phyloP scores from a whole-genome alignment of 257 asterid species.

The Fraxinus anomala region DNA sequence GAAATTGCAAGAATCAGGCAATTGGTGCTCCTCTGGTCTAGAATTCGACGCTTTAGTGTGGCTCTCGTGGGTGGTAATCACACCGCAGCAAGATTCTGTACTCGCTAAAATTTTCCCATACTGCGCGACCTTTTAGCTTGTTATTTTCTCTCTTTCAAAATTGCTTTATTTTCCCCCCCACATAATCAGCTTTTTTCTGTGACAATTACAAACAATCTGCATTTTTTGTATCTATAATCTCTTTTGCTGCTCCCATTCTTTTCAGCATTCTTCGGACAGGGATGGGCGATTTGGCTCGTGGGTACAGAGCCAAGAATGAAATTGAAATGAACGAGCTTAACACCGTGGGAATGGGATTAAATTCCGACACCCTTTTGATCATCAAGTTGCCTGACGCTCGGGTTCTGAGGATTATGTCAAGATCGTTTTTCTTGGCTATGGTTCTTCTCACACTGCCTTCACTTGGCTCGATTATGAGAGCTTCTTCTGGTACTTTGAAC shows the following conservation, averaged over 20 bases:
- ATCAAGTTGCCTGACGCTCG: constrained; percentile 63
- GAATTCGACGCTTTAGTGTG: constrained; percentile 43
- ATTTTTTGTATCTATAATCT: background rate
- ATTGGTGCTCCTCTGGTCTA: constrained; percentile 56
- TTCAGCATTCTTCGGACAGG: background rate
- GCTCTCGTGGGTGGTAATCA: constrained; percentile 87
- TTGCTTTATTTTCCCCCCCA: background rate
- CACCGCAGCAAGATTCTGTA: constrained; percentile 81
- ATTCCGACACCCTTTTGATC: constrained; percentile 43
- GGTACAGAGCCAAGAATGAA: constrained; percentile 23
- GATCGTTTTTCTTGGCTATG: constrained; percentile 60
- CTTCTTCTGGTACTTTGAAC: constrained; percentile 25
- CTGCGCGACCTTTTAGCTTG: constrained; percentile 8
- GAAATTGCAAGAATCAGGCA: constrained; percentile 64
- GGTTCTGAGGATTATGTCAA: constrained; percentile 52
- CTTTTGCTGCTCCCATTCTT: background rate
- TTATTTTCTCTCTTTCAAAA: constrained; percentile 32
- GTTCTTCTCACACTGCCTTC: constrained; percentile 43
- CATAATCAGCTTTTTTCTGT: background rate
- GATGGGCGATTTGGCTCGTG: constrained; percentile 43
- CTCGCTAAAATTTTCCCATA: constrained; percentile 47
- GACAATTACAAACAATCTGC: background rate
- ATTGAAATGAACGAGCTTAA: constrained; percentile 20
- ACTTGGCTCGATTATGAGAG: constrained; percentile 39
- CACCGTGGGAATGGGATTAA: constrained; percentile 33